phyloP scores from a whole-genome alignment of 2,329 filamentous ascomycete genomes.

The Penicillium sp. region DNA sequence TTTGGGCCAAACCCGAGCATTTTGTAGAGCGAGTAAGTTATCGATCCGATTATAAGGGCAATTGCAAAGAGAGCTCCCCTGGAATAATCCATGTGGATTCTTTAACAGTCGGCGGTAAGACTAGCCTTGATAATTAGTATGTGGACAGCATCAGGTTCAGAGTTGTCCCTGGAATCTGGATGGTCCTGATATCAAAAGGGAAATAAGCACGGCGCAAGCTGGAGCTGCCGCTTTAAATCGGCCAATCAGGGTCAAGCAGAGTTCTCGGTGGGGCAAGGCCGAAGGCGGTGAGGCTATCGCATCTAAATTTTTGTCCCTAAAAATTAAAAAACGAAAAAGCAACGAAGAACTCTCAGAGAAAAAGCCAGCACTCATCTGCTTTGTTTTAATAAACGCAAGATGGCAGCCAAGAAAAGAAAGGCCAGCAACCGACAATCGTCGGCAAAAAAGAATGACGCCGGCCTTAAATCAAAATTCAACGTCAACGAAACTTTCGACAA shows the following conservation, averaged over 20 bases:
- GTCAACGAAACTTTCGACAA: slow-evolving; percentile 75
- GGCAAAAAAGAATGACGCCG: slow-evolving; percentile 27
- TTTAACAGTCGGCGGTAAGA: not conserved
- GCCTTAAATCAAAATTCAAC: slow-evolving; percentile 32
- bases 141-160: not conserved
- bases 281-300: slow-evolving; percentile 28
- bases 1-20: slow-evolving; percentile 51
- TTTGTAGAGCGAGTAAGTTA: slow-evolving; percentile 31
- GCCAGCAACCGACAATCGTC: slow-evolving; percentile 47
- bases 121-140: not conserved
- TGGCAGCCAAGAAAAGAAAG: slow-evolving; percentile 61
- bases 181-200: not conserved
- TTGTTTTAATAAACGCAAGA: not conserved
- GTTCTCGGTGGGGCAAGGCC: not conserved
- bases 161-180: too few species aligned
- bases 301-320: slow-evolving; percentile 32
- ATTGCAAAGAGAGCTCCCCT: slow-evolving; percentile 26
- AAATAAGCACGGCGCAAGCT: not conserved
- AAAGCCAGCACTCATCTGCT: slow-evolving; percentile 14
- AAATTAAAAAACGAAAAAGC: not conserved
- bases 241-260: not conserved
- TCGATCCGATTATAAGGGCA: slow-evolving; percentile 28
- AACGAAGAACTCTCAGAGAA: not conserved
- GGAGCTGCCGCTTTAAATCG: not conserved
- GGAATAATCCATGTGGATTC: slow-evolving; percentile 19